Percentiles rank a stretch among this genome's conserved stretches.
Conservation (phyloP, 108 stramenopile genomes). For the Nitzschia putrida region DNA sequence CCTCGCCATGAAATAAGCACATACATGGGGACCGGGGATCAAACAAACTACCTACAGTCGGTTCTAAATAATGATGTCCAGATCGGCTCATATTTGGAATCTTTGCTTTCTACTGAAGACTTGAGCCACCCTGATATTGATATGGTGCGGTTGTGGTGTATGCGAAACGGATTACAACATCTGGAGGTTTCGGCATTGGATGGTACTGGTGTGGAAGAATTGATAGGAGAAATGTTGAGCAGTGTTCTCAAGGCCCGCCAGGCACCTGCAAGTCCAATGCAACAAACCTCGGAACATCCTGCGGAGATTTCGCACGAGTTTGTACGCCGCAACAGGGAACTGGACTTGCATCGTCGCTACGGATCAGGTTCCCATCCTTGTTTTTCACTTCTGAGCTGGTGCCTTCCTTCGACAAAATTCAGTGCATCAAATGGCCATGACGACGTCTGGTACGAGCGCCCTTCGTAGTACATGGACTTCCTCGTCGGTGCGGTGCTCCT, state of each 20-base stretch:
- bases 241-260: conserved; percentile 51
- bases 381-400: conserved; percentile 13
- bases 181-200: conserved; percentile 70
- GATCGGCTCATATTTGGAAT: conserved; percentile 59
- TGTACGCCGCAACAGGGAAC: conserved; percentile 17
- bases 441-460: background rate
- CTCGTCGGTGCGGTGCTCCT: too few species aligned
- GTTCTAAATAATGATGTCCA: conserved; percentile 37
- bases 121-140: conserved; percentile 62
- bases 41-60: conserved; percentile 31
- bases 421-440: background rate
- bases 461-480: too few species aligned
- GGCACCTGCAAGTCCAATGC: background rate
- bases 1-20: conserved; percentile 44
- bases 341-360: conserved; percentile 50
- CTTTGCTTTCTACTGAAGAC: conserved; percentile 70
- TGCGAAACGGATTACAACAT: conserved; percentile 74
- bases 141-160: conserved; percentile 80
- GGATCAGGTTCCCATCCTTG: conserved; percentile 7
- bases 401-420: background rate
- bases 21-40: conserved; percentile 53
- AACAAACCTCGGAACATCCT: background rate
- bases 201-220: conserved; percentile 60
- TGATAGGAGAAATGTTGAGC: conserved; percentile 51
- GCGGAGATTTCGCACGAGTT: too few species aligned